Evolutionary conservation across 2,329 filamentous ascomycete species (phyloP).

Genomic region (Sporothrix globosa): DNA sequence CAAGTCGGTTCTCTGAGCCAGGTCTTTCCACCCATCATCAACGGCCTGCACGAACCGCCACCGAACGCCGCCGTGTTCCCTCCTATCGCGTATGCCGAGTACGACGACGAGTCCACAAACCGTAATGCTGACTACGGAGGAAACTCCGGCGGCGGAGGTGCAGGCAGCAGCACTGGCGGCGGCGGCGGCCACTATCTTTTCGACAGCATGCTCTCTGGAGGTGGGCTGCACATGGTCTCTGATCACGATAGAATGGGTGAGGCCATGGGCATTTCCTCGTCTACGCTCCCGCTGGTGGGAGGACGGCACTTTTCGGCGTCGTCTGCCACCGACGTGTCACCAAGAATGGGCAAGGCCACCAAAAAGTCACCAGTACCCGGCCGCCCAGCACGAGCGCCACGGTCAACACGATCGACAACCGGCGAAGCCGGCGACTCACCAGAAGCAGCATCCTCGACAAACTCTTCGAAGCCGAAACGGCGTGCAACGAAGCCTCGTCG

Average conservation of each 20-base stretch:
- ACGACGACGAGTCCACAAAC: slow-evolving; percentile 52
- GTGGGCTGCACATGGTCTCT: slow-evolving; percentile 31
- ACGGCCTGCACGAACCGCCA: slow-evolving; percentile 64
- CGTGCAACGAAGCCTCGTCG: slow-evolving; percentile 61
- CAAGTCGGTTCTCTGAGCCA: slow-evolving; percentile 44
- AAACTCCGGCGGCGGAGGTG: slow-evolving; percentile 7
- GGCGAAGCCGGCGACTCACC: slow-evolving; percentile 26
- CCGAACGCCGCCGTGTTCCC: slow-evolving; percentile 65
- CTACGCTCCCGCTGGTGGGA: neutral
- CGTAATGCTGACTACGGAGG: slow-evolving; percentile 51
- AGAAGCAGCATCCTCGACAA: slow-evolving; percentile 32
- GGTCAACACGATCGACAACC: slow-evolving; percentile 18
- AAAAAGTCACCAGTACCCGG: slow-evolving; percentile 36
- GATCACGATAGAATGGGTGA: slow-evolving; percentile 39
- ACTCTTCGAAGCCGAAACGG: slow-evolving; percentile 51
- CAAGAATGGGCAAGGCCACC: slow-evolving; percentile 23
- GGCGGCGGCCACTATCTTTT: slow-evolving; percentile 24
- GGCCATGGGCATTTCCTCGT: neutral
- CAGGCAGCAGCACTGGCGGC: slow-evolving; percentile 1
- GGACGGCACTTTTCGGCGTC: slow-evolving; percentile 21
- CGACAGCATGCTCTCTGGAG: slow-evolving; percentile 34
- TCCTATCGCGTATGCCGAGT: slow-evolving; percentile 62
- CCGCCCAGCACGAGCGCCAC: slow-evolving; percentile 30
- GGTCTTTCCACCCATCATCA: slow-evolving; percentile 66
- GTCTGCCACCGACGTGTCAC: slow-evolving; percentile 5